Evolutionary conservation across 495 filamentous ascomycete genomes (phyloP).

Genomic region (Podospora anserina): DNA sequence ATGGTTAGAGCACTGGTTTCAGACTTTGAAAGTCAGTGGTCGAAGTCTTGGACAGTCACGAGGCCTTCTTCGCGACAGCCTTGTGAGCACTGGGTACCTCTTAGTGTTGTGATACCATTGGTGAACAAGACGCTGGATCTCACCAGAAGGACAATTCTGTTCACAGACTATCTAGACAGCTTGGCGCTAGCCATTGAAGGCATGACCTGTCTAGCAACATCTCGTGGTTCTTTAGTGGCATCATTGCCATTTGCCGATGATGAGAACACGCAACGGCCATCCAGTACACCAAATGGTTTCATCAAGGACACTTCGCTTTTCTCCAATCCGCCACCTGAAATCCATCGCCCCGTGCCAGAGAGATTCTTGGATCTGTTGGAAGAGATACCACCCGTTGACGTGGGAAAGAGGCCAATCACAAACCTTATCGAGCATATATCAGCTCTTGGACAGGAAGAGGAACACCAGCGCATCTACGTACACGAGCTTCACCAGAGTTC

Average conservation of each 20-base stretch:
- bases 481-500: slow-evolving; percentile 7
- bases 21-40: slow-evolving; percentile 10
- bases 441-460: not conserved
- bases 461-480: slow-evolving; percentile 9
- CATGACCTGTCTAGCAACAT: not conserved
- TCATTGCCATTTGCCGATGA: not conserved
- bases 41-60: not conserved
- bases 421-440: slow-evolving; percentile 6
- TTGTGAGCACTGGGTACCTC: not conserved
- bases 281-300: not conserved
- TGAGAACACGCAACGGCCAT: not conserved
- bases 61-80: not conserved
- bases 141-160: slow-evolving; percentile 6
- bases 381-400: not conserved
- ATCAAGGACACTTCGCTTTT: not conserved
- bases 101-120: not conserved
- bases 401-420: not conserved
- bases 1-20: not conserved
- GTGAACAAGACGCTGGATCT: not conserved
- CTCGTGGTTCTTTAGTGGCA: not conserved
- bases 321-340: slow-evolving; percentile 5
- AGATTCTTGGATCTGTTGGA: not conserved
- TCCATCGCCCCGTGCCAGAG: slow-evolving; percentile 3
- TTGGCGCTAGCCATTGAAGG: not conserved
- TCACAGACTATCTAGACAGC: slow-evolving; percentile 6